Base-by-base conservation (phyloP, 108 stramenopile species). In the Nitzschia sp. region DNA sequence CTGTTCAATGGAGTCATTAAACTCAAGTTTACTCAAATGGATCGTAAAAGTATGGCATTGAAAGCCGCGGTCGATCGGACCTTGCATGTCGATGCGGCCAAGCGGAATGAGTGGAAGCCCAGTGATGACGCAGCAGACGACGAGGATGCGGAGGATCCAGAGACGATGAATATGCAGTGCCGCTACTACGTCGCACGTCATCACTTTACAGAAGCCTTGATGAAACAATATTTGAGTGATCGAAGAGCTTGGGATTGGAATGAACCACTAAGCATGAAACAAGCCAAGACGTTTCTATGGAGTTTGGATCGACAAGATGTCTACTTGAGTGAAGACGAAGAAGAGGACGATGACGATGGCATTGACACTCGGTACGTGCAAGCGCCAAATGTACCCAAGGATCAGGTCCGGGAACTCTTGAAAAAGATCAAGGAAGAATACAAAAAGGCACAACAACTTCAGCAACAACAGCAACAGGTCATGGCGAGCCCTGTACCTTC, bases 1-100 rank as follows among this genome's bases (percentile, higher is more conserved):
- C 8, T 77, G 4, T 77, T 69, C 53, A 77, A 77, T 67, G 81
- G 81, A 2, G 76, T 82, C n/a, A 57, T 82, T 38, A 75, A 75
- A 28, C 53, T 82, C 28, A 73, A 74, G 41, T 77, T 82, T 45
- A 19, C 9, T 4, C 53, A 66, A 25, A 41, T 45, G 28, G 65
- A 77, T 41, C 53, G 64, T 34, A 57, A 55, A 19, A 66, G 63
- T 48, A 73, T 74, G 69, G 76, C 76, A 3, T 61, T 82, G 38
- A 82, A 82, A 50, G 58, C 60, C 5, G 53, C 76, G 15, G 68
- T 82, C 32, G 81, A 82, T 63, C 63, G 76, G 22, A 68, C 62
- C n/a, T 63, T 82, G 2, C 45, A 67, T 25, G 81, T 82, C 9
- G 66, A 68, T 16, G 52, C 70, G 2, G 31, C 30, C 13, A 73